These are phyloP conservation scores for Aspergillus sp. DNA, from an alignment of 2,329 filamentous ascomycete genomes.

Conservation along the genomic window DNA sequence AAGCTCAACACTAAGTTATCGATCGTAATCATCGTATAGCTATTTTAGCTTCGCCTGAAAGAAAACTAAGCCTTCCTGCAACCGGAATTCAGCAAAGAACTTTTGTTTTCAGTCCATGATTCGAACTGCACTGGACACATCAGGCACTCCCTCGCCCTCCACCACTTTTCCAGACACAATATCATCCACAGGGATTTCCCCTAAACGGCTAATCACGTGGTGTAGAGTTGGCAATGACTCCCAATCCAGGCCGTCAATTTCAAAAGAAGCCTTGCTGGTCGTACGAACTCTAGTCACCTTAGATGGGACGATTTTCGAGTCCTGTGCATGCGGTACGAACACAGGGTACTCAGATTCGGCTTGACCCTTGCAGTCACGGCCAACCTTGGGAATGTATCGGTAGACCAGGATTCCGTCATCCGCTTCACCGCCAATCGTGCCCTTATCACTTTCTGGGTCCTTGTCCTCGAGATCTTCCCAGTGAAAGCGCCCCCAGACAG, in stretches of 20 bases:
- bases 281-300: slow-evolving; percentile 16
- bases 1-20: too few species aligned
- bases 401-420: slow-evolving; percentile 52
- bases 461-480: slow-evolving; percentile 30
- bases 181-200: slow-evolving; percentile 54
- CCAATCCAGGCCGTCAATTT: slow-evolving; percentile 49
- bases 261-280: slow-evolving; percentile 40
- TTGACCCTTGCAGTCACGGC: slow-evolving; percentile 42
- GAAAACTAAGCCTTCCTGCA: too few species aligned
- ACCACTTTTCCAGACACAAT: slow-evolving; percentile 53
- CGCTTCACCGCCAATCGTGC: slow-evolving; percentile 14
- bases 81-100: too few species aligned
- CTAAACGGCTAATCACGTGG: slow-evolving; percentile 50
- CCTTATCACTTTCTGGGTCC: slow-evolving; percentile 13
- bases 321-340: slow-evolving; percentile 29
- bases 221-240: slow-evolving; percentile 56
- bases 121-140: slow-evolving; percentile 22
- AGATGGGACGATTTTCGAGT: slow-evolving; percentile 25
- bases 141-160: slow-evolving; percentile 49
- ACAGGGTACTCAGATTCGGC: slow-evolving; percentile 53
- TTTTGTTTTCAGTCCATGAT: too few species aligned
- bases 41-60: too few species aligned
- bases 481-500: slow-evolving; percentile 36
- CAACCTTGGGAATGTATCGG: slow-evolving; percentile 55
- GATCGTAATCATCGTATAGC: too few species aligned